Base-by-base conservation (phyloP, 2,329 filamentous ascomycete species). In the Aspergillus sp. region DNA sequence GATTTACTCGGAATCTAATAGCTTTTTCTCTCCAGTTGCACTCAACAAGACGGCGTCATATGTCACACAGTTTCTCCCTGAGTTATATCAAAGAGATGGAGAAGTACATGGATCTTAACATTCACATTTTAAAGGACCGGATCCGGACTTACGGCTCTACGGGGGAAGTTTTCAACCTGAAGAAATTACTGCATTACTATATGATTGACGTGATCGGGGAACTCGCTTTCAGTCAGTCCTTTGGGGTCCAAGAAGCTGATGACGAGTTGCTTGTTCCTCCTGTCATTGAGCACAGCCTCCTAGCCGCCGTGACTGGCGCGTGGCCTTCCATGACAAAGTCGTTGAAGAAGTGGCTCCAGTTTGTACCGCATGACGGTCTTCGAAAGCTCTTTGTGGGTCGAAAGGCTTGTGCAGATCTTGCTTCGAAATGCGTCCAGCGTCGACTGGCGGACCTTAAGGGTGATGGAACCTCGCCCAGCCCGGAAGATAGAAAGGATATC, bases 11-110 rank as follows among this genome's bases (percentile, higher is more conserved):
- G 26, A 3, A 30, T 9, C 26, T 30, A 11, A 20, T 24, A 18
- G 6, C n/a, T n/a, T 15, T 44, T 6, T 12, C 26, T 30, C 26
- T 30, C 26, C 11, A 44, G 42, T 22, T 44, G 13, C 42, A 44
- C 13, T 44, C 42, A 2, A 44, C 42, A 13, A 20, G 20, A 20
- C 42, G 42, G 3, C 42, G 42, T 7, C 42, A 44, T 12, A 44
- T 44, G 42, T 68, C 70, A 2, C 68, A 72, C 48, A 65, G 64
- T 48, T 74, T 74, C 53, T 72, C 72, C 17, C 65, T 66, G 5
- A 62, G 59, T 2, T 68, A 66, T 13, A 66, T 75, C 24, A 74
- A 74, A 53, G 65, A 68, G 9, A 75, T 76, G 73, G 73, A 75
- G 48, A 56, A 62, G 24, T 64, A 70, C 36, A 45, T 76, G 1